Base-by-base conservation (phyloP, 768 basidiomycete genomes). In the Lentinula aciculospora region DNA sequence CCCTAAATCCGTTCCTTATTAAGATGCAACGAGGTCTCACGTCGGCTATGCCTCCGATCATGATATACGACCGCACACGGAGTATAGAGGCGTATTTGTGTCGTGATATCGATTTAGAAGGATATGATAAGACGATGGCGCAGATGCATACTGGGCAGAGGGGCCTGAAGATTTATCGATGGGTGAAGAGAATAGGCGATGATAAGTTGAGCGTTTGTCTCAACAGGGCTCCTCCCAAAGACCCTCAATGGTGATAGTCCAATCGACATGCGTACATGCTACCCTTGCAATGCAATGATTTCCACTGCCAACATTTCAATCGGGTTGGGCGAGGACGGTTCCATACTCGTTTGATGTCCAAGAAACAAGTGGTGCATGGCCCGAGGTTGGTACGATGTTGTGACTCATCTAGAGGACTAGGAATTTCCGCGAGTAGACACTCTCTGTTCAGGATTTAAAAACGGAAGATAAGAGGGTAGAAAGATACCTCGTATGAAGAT, bases 61-160 rank as follows among this genome's bases (percentile, higher is more conserved):
- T 69, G 60, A 61, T 70, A 19, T 68, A 71, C 58, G 70, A 71
- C 56, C 61, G 66, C 13, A 62, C 67, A 57, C 62, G 63, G 27
- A 65, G 62, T 8, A 65, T 69, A 34, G 17, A 65, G 23, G 64
- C 49, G 40, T 65, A 62, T 46, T 28, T 65, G 51, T 25, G 57
- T 49, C 45, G 36, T 10, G 47, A 19, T 10, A 58, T 53, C 8
- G 54, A 64, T 34, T 55, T 40, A 1, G 47, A 19, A 13, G 57
- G 59, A 25, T 60, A 53, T 57, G n/a, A 27, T 23, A 53, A 48
- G 46, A 53, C 59, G 46, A 63, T 65, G 56, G 23, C 27, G 34
- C 60, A 65, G 15, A 63, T 62, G 42, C 21, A 57, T 10, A 60
- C 62, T 12, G 61, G 64, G 37, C 58, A 58, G 23, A 56, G 40